A percentile compares a stretch with the other conserved stretches of the same genome.
Evolutionary conservation across 2,329 filamentous ascomycete species (phyloP).

Genomic region (Diaporthe aspalathi): DNA sequence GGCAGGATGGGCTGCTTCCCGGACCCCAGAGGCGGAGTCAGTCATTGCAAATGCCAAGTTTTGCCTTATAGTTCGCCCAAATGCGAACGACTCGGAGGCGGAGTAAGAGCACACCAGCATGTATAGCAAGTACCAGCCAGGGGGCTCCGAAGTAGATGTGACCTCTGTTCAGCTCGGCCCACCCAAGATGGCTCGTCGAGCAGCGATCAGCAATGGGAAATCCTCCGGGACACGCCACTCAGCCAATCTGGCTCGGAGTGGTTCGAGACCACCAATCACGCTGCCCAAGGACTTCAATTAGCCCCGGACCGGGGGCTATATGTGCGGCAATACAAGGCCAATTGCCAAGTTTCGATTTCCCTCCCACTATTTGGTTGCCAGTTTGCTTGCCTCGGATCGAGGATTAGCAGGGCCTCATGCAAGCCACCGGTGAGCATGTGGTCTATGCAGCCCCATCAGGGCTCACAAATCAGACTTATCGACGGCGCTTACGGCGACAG

Average conservation of each 20-base stretch:
- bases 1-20: background rate
- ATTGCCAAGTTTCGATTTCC: background rate
- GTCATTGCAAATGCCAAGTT: background rate
- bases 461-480: background rate
- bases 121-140: background rate
- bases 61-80: background rate
- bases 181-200: background rate
- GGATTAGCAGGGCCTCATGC: background rate
- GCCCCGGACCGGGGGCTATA: background rate
- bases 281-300: background rate
- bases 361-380: background rate
- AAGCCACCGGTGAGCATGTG: conserved; percentile 12
- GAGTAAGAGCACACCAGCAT: background rate
- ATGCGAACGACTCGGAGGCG: background rate
- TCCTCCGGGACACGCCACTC: background rate
- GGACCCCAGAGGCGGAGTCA: background rate
- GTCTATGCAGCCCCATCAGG: background rate
- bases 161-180: background rate
- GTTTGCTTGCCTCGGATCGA: background rate
- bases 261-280: conserved; percentile 14
- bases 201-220: background rate
- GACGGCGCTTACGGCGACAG: background rate
- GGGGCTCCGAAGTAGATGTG: background rate
- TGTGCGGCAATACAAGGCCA: background rate
- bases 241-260: too few species aligned